A percentile compares a stretch with the other conserved stretches of the same genome.
phyloP scores from a whole-genome alignment of 805 yeast genomes.

The Lipomyces anomalus region DNA sequence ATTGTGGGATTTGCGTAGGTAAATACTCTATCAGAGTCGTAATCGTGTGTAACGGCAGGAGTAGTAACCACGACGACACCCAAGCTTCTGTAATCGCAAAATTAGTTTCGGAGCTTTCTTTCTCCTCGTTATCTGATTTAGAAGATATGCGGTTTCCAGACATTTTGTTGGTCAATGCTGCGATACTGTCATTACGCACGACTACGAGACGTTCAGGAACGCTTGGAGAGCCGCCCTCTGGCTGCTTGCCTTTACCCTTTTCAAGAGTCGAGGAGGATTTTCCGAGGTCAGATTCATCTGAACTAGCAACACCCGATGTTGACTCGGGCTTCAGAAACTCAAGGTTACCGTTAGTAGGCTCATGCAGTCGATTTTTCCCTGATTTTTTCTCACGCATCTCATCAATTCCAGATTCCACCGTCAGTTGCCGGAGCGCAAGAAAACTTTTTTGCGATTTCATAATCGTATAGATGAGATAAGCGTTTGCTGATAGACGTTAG shows the following conservation, averaged over 20 bases:
- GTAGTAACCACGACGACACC: conserved; percentile 50
- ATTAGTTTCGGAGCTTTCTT: background rate
- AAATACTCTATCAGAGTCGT: conserved; percentile 20
- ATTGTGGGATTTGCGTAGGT: conserved; percentile 6
- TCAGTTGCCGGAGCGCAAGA: conserved; percentile 13
- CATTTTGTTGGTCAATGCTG: no score
- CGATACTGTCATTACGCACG: no score
- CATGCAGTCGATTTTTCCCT: no score
- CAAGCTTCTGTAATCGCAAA: conserved; percentile 1
- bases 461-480: conserved; percentile 27
- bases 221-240: conserved; percentile 3
- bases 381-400: conserved; percentile 4
- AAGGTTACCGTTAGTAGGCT: no score
- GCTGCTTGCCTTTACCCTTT: conserved; percentile 2
- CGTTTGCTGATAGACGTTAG: no score
- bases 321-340: no score
- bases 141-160: no score
- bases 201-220: no score
- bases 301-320: no score
- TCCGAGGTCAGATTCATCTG: background rate
- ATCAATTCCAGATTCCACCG: conserved; percentile 16
- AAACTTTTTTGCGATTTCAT: conserved; percentile 26
- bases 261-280: no score
- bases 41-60: conserved; percentile 33
- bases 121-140: no score